Conservation (phyloP, 2,329 filamentous ascomycete species). For the Hymenoscyphus infarciens region DNA sequence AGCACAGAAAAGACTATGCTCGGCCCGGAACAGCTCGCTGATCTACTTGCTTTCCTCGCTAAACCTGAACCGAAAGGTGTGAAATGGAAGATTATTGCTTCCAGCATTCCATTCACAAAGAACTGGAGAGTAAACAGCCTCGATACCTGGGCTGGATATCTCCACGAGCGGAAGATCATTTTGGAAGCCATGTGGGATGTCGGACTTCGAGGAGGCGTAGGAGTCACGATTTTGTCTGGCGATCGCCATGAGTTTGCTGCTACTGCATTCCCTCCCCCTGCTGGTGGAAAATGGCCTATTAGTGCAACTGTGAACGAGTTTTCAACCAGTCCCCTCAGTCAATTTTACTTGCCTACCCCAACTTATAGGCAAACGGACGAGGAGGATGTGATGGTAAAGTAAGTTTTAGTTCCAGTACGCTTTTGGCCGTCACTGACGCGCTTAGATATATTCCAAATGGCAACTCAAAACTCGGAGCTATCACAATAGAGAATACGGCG, state of each 20-base stretch:
- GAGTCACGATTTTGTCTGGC: conserved; percentile 81
- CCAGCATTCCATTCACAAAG: conserved; percentile 91
- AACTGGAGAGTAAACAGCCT: conserved; percentile 88
- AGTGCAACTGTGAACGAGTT: conserved; percentile 79
- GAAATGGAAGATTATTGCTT: conserved; percentile 90
- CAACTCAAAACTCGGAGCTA: conserved; percentile 81
- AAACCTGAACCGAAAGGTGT: conserved; percentile 72
- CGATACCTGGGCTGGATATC: conserved; percentile 94
- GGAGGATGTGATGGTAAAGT: conserved; percentile 82
- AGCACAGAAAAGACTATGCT: conserved; percentile 80
- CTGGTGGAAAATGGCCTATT: conserved; percentile 57
- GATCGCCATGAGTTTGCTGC: conserved; percentile 97
- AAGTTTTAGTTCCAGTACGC: conserved; percentile 38
- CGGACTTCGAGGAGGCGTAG: conserved; percentile 63
- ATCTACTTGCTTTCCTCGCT: conserved; percentile 73
- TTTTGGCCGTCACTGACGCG: conserved; percentile 23
- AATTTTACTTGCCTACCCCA: conserved; percentile 85
- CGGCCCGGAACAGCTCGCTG: conserved; percentile 70
- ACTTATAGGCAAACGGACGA: conserved; percentile 80
- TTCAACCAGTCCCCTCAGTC: conserved; percentile 83
- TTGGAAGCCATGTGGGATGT: conserved; percentile 92
- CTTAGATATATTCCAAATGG: conserved; percentile 73
- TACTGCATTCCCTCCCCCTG: conserved; percentile 68
- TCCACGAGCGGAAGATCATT: conserved; percentile 72
- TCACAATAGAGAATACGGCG: conserved; percentile 70